phyloP scores from a whole-genome alignment of 1,284 basidiomycete species.

The Ustilago sp. region DNA sequence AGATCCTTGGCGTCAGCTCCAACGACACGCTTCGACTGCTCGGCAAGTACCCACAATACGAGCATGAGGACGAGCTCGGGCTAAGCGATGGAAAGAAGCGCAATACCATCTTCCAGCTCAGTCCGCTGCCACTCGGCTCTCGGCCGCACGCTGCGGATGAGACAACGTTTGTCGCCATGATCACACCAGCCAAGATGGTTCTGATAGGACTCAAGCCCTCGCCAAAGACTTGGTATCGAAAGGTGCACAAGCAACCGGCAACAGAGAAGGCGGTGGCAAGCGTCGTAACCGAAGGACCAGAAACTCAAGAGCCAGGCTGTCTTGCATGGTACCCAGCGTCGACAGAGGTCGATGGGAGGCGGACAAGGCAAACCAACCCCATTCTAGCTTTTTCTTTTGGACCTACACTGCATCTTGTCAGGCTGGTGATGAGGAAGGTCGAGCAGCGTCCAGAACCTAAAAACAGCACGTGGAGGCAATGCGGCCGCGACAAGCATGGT shows the following conservation, averaged over 20 bases:
- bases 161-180: constrained; percentile 85
- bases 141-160: constrained; percentile 81
- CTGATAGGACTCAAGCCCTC: constrained; percentile 91
- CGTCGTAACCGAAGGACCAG: background rate
- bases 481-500: constrained; percentile 1
- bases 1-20: constrained; percentile 93
- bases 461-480: background rate
- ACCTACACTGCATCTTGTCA: constrained; percentile 45
- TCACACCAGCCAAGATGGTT: constrained; percentile 90
- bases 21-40: constrained; percentile 93
- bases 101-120: constrained; percentile 79
- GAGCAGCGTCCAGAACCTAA: constrained; percentile 23
- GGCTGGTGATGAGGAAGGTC: constrained; percentile 39
- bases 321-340: constrained; percentile 65
- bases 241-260: constrained; percentile 19
- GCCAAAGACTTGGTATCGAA: constrained; percentile 85
- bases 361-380: constrained; percentile 50
- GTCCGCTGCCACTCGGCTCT: constrained; percentile 85
- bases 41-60: constrained; percentile 77
- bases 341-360: constrained; percentile 35
- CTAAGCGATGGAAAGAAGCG: constrained; percentile 33
- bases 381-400: constrained; percentile 64
- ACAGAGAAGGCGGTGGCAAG: constrained; percentile 19
- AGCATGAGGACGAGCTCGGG: constrained; percentile 41
- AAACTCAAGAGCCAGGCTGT: constrained; percentile 28